Conservation (phyloP, 2,329 filamentous ascomycete genomes). For the Talaromyces sp. region DNA sequence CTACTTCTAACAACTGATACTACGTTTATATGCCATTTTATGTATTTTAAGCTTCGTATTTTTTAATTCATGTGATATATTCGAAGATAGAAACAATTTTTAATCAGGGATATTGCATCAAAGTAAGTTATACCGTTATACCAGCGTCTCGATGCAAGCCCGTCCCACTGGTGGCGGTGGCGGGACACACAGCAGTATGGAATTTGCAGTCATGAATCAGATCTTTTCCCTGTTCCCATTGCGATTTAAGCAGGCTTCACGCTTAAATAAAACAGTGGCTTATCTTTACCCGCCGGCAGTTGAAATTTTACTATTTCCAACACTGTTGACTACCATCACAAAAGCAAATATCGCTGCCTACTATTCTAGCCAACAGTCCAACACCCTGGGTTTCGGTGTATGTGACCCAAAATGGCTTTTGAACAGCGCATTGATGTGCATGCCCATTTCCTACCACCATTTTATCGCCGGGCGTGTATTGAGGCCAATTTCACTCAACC, state of each 20-base stretch:
- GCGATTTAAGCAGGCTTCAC: neutral
- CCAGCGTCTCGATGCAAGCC: neutral
- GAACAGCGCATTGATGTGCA: conserved; percentile 7
- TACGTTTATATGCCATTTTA: neutral
- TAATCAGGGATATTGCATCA: neutral
- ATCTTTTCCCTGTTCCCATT: neutral
- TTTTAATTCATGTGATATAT: neutral
- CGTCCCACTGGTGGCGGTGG: neutral
- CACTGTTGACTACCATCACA: neutral
- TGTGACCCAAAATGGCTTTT: neutral
- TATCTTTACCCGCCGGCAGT: neutral
- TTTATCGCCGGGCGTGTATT: conserved; percentile 4
- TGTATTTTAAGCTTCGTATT: neutral
- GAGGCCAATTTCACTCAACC: neutral
- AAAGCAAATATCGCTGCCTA: too few relatives aligned
- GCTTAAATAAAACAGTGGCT: neutral
- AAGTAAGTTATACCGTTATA: too few relatives aligned
- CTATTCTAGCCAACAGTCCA: neutral
- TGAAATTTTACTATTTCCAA: neutral
- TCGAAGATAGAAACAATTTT: neutral
- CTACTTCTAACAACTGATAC: neutral
- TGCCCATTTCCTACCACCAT: conserved; percentile 3
- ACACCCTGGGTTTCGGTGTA: neutral
- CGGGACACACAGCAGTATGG: neutral
- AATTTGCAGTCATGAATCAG: neutral